Base-by-base conservation (phyloP, 1,284 basidiomycete genomes). In the Tilletia setariae region DNA sequence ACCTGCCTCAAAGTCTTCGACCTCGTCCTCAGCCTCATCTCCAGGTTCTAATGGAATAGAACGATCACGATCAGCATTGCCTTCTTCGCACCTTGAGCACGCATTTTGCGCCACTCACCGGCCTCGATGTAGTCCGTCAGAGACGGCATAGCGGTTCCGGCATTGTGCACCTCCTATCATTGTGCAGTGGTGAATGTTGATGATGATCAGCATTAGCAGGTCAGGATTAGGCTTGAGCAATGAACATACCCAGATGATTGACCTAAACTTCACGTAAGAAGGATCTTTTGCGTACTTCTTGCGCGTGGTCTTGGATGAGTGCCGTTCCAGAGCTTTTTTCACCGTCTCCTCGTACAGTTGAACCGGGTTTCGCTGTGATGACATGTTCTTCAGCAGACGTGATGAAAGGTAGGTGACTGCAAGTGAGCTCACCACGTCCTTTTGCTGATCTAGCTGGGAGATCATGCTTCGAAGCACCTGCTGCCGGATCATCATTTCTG, bases 1-100 rank as follows among this genome's bases (percentile, higher is more conserved):
- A 19, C 44, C 64, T 21, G 23, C 23, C 47, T 65, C 40, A 23
- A 65, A 51, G 32, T 65, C 64, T 35, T 65, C 64, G 19, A 61
- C 56, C 28, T 65, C 64, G 19, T 47, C 44, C 23, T 65, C 44
- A 8, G 30, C 47, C 64, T n/a, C 44, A 32, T 65, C 64, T n/a
- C 44, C 62, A 7, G 19, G 62, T 11, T 47, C 62, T 44, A 11
- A 30, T 15, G 44, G 25, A 59, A 6, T 6, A 16, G 25, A 16
- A 30, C 32, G 56, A 59, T 2, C 19, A 35, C 25, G n/a, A 28
- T 28, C 56, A 59, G 23, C 56, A 2, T n/a, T 19, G 9, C 56
- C 7, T 61, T 28, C 56, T 23, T 11, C 4, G 15, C 25, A n/a
- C 7, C 25, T 11, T 16, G 25, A 4, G 6, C 19, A 61, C 7